Conservation (phyloP, 2,329 filamentous ascomycete genomes). For the Claviceps paspali region DNA sequence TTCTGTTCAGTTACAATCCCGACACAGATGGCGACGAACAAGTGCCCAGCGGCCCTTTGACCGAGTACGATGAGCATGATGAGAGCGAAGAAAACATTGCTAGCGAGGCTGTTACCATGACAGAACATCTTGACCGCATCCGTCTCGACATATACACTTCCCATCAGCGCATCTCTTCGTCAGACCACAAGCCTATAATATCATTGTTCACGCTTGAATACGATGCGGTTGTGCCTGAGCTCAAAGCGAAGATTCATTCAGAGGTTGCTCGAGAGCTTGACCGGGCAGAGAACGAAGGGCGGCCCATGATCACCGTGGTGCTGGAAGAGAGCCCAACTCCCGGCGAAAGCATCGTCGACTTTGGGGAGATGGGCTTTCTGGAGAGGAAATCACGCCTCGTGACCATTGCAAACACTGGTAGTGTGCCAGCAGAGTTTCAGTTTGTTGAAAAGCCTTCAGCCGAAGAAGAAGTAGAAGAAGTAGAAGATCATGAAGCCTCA, state of each 20-base stretch:
- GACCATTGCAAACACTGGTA: conserved; percentile 84
- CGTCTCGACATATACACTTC: conserved; percentile 58
- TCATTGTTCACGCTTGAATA: conserved; percentile 75
- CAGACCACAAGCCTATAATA: conserved; percentile 85
- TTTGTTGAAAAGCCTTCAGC: conserved; percentile 59
- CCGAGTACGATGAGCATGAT: conserved; percentile 47
- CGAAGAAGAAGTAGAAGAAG: conserved; percentile 27
- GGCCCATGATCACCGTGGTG: conserved; percentile 69
- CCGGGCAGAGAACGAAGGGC: conserved; percentile 76
- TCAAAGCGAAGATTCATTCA: conserved; percentile 70
- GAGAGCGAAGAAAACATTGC: conserved; percentile 28
- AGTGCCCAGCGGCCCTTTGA: conserved; percentile 12
- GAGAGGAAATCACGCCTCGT: conserved; percentile 50
- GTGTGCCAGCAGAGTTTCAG: conserved; percentile 61
- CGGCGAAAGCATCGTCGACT: conserved; percentile 49
- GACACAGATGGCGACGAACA: conserved; percentile 49
- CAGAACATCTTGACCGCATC: conserved; percentile 40
- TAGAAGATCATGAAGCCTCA: too few relatives aligned
- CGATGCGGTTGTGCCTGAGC: conserved; percentile 68
- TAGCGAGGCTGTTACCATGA: conserved; percentile 37
- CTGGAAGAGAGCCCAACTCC: conserved; percentile 42
- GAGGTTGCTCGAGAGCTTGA: conserved; percentile 83
- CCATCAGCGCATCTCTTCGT: conserved; percentile 79
- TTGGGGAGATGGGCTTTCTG: conserved; percentile 59
- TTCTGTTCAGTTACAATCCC: conserved; percentile 83